phyloP scores from a whole-genome alignment of 2,329 filamentous ascomycete species.

The Nothomitra cinnamomea region DNA sequence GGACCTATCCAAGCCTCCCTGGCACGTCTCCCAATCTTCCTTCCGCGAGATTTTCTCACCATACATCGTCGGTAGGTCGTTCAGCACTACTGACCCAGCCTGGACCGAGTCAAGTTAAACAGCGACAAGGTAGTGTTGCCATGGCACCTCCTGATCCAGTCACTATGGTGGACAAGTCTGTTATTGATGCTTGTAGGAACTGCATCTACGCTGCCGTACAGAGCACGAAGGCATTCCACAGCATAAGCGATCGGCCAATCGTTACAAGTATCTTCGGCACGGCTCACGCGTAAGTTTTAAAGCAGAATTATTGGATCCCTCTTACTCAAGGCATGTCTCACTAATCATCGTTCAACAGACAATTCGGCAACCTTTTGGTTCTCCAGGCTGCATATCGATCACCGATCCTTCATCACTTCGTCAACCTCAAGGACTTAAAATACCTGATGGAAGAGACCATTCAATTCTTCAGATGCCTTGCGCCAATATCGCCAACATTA shows the following conservation, averaged over 20 bases:
- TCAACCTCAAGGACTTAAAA: slow-evolving; percentile 38
- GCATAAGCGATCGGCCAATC: slow-evolving; percentile 49
- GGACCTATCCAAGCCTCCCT: slow-evolving; percentile 21
- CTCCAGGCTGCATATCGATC: slow-evolving; percentile 66
- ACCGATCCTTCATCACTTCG: slow-evolving; percentile 37
- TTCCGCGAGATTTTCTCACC: slow-evolving; percentile 20
- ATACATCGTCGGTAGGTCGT: slow-evolving; percentile 7
- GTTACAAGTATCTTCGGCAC: slow-evolving; percentile 96
- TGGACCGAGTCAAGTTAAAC: neutral
- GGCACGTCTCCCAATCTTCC: slow-evolving; percentile 34
- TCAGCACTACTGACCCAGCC: neutral
- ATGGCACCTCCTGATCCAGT: slow-evolving; percentile 11
- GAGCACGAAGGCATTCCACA: slow-evolving; percentile 72
- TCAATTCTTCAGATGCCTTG: slow-evolving; percentile 50
- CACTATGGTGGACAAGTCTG: slow-evolving; percentile 9
- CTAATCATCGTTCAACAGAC: slow-evolving; percentile 34
- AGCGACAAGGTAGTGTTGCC: slow-evolving; percentile 11
- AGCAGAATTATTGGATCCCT: slow-evolving; percentile 1
- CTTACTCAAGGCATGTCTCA: slow-evolving; percentile 10
- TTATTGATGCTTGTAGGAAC: slow-evolving; percentile 16
- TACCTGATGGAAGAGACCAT: slow-evolving; percentile 58
- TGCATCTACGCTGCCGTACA: slow-evolving; percentile 62
- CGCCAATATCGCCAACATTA: slow-evolving; percentile 59
- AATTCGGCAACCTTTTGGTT: slow-evolving; percentile 95
- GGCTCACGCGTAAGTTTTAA: slow-evolving; percentile 74